Evolutionary conservation across 495 filamentous ascomycete species (phyloP).

Genomic region (Haplographium delicatum): DNA sequence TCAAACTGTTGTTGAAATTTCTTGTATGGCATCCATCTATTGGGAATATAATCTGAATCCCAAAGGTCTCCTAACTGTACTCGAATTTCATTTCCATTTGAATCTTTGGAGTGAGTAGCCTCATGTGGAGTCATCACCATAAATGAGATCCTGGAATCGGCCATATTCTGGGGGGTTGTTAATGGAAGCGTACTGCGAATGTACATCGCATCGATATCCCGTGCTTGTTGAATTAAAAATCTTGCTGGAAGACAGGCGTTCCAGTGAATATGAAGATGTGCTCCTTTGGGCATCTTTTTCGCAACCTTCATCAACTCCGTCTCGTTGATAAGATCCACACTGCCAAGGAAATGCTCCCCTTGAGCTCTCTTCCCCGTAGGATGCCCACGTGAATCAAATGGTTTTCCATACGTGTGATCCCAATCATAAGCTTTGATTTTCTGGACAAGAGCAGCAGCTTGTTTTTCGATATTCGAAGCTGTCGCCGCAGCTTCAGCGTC

Average conservation of each 20-base stretch:
- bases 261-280: slow-evolving; percentile 53
- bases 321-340: slow-evolving; percentile 39
- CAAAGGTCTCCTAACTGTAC: slow-evolving; percentile 16
- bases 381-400: slow-evolving; percentile 4
- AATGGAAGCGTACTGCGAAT: slow-evolving; percentile 40
- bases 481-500: slow-evolving; percentile 15
- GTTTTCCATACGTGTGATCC: slow-evolving; percentile 15
- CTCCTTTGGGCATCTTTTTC: slow-evolving; percentile 45
- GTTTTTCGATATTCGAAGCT: slow-evolving; percentile 16
- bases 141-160: slow-evolving; percentile 44
- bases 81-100: slow-evolving; percentile 3
- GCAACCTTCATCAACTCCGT: slow-evolving; percentile 39
- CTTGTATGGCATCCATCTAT: slow-evolving; percentile 24
- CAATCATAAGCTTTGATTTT: slow-evolving; percentile 21
- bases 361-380: slow-evolving; percentile 11
- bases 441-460: slow-evolving; percentile 16
- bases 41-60: slow-evolving; percentile 10
- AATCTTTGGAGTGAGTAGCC: slow-evolving; percentile 15
- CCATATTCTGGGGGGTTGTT: slow-evolving; percentile 26
- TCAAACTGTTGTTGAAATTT: slow-evolving; percentile 19
- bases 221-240: slow-evolving; percentile 45
- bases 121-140: slow-evolving; percentile 32
- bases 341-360: slow-evolving; percentile 45
- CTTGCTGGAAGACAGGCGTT: slow-evolving; percentile 46
- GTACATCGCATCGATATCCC: slow-evolving; percentile 45